Base-by-base conservation (phyloP, 257 asterid species). In the Solanum pennellii region DNA sequence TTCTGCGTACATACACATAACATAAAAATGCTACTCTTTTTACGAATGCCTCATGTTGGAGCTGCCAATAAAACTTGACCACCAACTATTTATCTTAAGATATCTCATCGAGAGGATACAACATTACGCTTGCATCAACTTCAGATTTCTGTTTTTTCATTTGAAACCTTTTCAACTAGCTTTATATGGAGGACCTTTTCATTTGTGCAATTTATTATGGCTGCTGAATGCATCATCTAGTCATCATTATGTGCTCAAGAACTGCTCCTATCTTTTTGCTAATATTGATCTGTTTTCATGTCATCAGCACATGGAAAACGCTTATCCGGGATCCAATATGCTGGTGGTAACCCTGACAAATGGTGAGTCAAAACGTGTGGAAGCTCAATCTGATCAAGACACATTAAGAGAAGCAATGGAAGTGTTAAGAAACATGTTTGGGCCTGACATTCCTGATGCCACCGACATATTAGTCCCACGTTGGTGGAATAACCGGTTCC, bases 401-500 rank as follows among this genome's bases (percentile, higher is more conserved):
- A 96, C 99, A 37, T 42, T 93, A 89, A 87, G 68, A 84, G 99
- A 96, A 89, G 98, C 99, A 86, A 96, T 96, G 99, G 95, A 94
- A 87, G 99, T 95, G 18, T 90, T 96, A 11, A 90, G 95, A 82
- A 94, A 94, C 93, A 94, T 96, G 97, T 96, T 96, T 85, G 98
- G 99, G 45, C 89, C 90, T 16, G 90, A 94, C 45, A 95, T 94
- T 84, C 99, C 99, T 0, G 89, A 90, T 45, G 98, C 98, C 56
- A 89, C 91, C 0, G 93, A 95, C 89, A 94, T 96, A 87, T 91
- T 96, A 1, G 97, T 96, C 79, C 99, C 99, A 0, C 98, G 96
- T 33, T 96, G 99, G 99, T 96, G 98, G 99, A 96, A 93, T 66
- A 95, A 95, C 83, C 94, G 98, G 23, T 94, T 96, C 91, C 99